Conservation (phyloP, 176 grass and related monocot genomes). For the Tillandsia fasciculata region DNA sequence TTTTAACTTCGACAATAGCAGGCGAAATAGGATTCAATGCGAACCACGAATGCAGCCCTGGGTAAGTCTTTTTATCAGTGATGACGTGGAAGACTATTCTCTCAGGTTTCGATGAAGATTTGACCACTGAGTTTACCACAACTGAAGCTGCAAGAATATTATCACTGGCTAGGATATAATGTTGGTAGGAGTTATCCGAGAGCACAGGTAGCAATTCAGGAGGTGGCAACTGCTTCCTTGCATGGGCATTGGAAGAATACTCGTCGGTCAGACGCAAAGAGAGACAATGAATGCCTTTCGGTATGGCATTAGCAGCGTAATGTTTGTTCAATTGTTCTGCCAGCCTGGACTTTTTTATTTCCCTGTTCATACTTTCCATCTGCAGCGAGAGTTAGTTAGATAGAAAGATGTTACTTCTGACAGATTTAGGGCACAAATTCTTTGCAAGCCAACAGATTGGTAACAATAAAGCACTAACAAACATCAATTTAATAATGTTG, state of each 20-base stretch:
- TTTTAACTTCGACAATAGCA: slow-evolving; percentile 85
- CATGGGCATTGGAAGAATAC: slow-evolving; percentile 95
- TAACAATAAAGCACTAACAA: background rate
- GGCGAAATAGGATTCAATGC: slow-evolving; percentile 80
- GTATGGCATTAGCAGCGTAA: slow-evolving; percentile 82
- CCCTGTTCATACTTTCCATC: slow-evolving; percentile 95
- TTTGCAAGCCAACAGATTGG: background rate
- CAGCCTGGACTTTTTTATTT: slow-evolving; percentile 62
- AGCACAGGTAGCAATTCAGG: slow-evolving; percentile 85
- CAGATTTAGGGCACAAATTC: background rate
- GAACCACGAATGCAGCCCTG: slow-evolving; percentile 97
- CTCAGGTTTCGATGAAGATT: slow-evolving; percentile 48
- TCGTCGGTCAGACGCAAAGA: slow-evolving; percentile 92
- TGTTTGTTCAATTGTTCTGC: slow-evolving; percentile 85
- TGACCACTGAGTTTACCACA: slow-evolving; percentile 68
- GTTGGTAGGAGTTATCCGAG: slow-evolving; percentile 73
- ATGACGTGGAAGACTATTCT: slow-evolving; percentile 91
- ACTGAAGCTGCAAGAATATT: slow-evolving; percentile 90
- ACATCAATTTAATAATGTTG: background rate
- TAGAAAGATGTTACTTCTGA: background rate
- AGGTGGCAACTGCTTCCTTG: slow-evolving; percentile 82
- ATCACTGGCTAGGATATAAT: slow-evolving; percentile 84
- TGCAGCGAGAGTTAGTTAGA: slow-evolving; percentile 18
- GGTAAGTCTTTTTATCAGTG: slow-evolving; percentile 94
- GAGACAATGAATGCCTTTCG: slow-evolving; percentile 85